Evolutionary conservation across 148 eudicot genomes (phyloP).

Genomic region (Chenopodium suecicum): DNA sequence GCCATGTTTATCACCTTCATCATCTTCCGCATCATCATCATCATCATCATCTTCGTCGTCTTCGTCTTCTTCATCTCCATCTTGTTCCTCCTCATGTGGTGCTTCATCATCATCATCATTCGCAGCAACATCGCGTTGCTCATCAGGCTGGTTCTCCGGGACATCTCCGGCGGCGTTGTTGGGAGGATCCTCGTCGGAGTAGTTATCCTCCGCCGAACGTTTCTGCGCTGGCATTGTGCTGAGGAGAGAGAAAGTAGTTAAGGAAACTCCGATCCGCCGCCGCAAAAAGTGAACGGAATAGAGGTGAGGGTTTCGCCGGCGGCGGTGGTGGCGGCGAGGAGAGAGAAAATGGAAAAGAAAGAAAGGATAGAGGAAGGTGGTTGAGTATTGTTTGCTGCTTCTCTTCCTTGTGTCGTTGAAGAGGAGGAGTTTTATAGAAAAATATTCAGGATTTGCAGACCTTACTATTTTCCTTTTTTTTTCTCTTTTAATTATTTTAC

Average conservation of each 20-base stretch:
- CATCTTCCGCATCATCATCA: not conserved
- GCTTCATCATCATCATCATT: not conserved
- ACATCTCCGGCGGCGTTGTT: conserved; percentile 18
- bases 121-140: not conserved
- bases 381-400: conserved; percentile 29
- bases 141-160: not conserved
- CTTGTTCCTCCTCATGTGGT: not conserved
- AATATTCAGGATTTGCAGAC: conserved; percentile 7
- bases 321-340: conserved; percentile 23
- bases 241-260: not conserved
- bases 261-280: not conserved
- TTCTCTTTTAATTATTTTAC: not conserved
- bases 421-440: conserved; percentile 22
- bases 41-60: not conserved
- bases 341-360: not conserved
- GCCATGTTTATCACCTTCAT: not conserved
- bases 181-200: conserved; percentile 30
- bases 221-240: conserved; percentile 52
- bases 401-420: conserved; percentile 23
- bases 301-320: not conserved
- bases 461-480: not conserved
- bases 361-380: conserved; percentile 20
- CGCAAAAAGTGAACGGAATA: not conserved
- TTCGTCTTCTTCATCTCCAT: too few species aligned
- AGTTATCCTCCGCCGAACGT: conserved; percentile 19